Base-by-base conservation (phyloP, 768 basidiomycete species). In the Amanita muscaria region DNA sequence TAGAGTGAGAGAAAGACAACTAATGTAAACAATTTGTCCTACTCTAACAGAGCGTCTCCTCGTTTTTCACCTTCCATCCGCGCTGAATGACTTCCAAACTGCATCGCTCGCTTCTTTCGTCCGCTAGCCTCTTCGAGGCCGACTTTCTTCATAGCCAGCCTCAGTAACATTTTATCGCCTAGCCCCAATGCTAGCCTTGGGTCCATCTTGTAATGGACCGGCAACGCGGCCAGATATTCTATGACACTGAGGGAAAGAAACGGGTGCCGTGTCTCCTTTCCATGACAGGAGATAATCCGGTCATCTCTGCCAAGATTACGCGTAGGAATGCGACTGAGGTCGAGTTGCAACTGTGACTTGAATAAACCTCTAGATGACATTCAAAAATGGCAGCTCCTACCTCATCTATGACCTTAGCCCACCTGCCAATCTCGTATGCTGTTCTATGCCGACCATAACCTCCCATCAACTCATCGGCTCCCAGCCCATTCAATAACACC, bases 281-380 rank as follows among this genome's bases (percentile, higher is more conserved):
- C 91, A 52, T 89, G 83, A 0, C 81, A 83, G 2, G 94, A 92
- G 48, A 94, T 79, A 42, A 97, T 76, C 10, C 96, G 83, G 61
- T 99, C 96, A 61, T 99, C 94, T 49, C 96, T 73, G 11, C 93
- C 93, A 10, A 98, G 67, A 59, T 99, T 99, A 37, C 96, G 75
- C 3, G 70, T 77, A 1, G 92, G 89, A 49, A 97, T 83, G 16
- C 90, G 82, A 56, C 83, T 79, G 24, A 96, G 74, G 54, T 97
- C 88, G 42, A 89, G 72, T 60, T 97, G 91, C 15, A 97, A 74
- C 89, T 97, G 18, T 36, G 48, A 1, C 40, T 11, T 24, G 24
- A 31, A 31, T 51, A 27, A 50, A 31, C 12, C 35, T 12, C 19
- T 12, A 15, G 18, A 43, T 16, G 2, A n/a, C 2, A 27, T 44